Conservation (phyloP, 768 basidiomycete genomes). For the Mycena metata region DNA sequence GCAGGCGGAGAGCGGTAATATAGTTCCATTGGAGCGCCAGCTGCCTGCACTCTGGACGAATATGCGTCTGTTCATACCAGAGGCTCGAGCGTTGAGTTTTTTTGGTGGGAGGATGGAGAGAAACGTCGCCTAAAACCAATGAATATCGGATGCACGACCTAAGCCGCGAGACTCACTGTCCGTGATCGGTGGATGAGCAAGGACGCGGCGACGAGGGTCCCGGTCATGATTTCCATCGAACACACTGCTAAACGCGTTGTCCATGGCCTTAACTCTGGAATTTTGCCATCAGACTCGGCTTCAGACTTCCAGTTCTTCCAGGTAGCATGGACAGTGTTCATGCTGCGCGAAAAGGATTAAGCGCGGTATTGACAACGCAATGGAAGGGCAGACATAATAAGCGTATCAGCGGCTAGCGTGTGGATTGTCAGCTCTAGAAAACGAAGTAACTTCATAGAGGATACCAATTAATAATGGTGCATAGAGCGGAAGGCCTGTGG, state of each 20-base stretch:
- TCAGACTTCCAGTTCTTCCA: slow-evolving; percentile 30
- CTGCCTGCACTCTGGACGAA: slow-evolving; percentile 33
- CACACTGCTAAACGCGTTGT: slow-evolving; percentile 26
- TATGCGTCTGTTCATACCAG: slow-evolving; percentile 25
- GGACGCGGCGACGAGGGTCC: slow-evolving; percentile 14
- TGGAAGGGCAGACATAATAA: slow-evolving; percentile 14
- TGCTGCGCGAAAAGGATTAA: slow-evolving; percentile 8
- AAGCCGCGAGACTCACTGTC: slow-evolving; percentile 22
- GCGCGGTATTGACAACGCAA: not conserved
- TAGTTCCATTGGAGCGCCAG: slow-evolving; percentile 35
- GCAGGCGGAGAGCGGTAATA: slow-evolving; percentile 35
- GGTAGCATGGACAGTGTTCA: slow-evolving; percentile 26
- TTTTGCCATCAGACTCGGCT: not conserved
- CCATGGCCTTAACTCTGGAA: slow-evolving; percentile 17
- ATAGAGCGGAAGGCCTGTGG: slow-evolving; percentile 18
- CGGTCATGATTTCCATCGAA: slow-evolving; percentile 30
- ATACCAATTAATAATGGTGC: slow-evolving; percentile 27
- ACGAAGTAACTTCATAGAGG: not conserved
- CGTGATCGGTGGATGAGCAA: slow-evolving; percentile 30
- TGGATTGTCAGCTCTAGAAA: slow-evolving; percentile 7
- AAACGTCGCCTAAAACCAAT: slow-evolving; percentile 12
- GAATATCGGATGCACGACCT: not conserved
- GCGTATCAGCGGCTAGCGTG: slow-evolving; percentile 15
- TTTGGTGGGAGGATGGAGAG: slow-evolving; percentile 33
- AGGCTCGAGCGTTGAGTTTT: slow-evolving; percentile 8